Evolutionary conservation across 345 rosid genomes (phyloP).

Genomic region (Physaria fendleri): DNA sequence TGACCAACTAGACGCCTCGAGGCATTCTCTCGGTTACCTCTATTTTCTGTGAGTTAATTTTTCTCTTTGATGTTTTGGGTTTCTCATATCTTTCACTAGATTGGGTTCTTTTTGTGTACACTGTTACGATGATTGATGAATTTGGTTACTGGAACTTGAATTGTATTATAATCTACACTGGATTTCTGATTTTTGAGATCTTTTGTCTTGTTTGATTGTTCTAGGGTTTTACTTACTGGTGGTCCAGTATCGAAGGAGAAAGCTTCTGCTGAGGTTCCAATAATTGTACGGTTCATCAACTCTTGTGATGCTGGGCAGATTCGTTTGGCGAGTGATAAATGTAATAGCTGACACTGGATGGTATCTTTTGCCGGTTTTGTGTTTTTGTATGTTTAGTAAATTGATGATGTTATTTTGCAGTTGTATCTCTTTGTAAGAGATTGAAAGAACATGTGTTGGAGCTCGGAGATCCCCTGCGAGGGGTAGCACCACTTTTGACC

Average conservation of each 20-base stretch:
- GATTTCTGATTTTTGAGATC: not conserved
- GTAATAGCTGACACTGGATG: constrained; percentile 31
- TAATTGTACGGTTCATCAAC: constrained; percentile 51
- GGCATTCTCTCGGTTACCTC: constrained; percentile 72
- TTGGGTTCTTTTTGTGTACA: not conserved
- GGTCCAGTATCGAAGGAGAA: constrained; percentile 49
- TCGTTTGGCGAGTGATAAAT: constrained; percentile 65
- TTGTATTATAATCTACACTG: too few relatives aligned
- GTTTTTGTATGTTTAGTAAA: not conserved
- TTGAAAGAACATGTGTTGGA: constrained; percentile 68
- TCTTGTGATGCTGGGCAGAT: constrained; percentile 68
- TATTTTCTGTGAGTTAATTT: constrained; percentile 49
- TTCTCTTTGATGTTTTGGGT: not conserved
- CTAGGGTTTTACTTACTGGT: constrained; percentile 45
- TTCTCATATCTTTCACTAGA: not conserved
- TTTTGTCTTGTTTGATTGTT: constrained; percentile 6
- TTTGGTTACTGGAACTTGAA: not conserved
- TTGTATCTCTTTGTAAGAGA: constrained; percentile 65
- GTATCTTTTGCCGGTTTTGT: not conserved
- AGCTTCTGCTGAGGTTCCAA: constrained; percentile 35
- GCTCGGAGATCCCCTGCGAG: constrained; percentile 63
- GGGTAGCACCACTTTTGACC: constrained; percentile 60
- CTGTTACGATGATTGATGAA: not conserved
- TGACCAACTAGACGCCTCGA: constrained; percentile 59
- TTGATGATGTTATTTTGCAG: constrained; percentile 34